Evolutionary conservation across 192 early-diverging fungal species (phyloP).

Genomic region (Phycomyces blakesleeanus): DNA sequence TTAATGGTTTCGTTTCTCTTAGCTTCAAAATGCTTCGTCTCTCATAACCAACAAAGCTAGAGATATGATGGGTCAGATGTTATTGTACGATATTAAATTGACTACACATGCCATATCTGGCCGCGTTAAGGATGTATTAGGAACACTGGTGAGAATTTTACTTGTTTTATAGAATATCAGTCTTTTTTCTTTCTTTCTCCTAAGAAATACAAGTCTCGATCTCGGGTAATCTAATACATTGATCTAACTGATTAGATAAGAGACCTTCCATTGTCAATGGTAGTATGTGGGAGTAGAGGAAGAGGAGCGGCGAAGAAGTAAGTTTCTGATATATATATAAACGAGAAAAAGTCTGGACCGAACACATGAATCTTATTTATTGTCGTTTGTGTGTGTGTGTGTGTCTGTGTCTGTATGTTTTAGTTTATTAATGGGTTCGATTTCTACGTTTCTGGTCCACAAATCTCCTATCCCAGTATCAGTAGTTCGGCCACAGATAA

Average conservation of each 20-base stretch:
- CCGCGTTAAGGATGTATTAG: slow-evolving; percentile 29
- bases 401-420: too few relatives aligned
- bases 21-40: slow-evolving; percentile 31
- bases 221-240: background rate
- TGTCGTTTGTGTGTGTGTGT: background rate
- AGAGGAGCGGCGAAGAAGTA: slow-evolving; percentile 47
- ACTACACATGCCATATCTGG: slow-evolving; percentile 26
- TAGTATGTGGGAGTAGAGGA: slow-evolving; percentile 47
- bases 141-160: slow-evolving; percentile 21
- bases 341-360: too few relatives aligned
- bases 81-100: slow-evolving; percentile 31
- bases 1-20: background rate
- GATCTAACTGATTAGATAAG: slow-evolving; percentile 38
- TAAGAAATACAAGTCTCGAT: too few relatives aligned
- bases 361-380: too few relatives aligned
- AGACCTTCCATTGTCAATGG: slow-evolving; percentile 44
- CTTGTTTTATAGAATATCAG: too few relatives aligned
- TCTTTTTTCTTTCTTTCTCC: too few relatives aligned
- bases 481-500: slow-evolving; percentile 44
- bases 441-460: slow-evolving; percentile 51
- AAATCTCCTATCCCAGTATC: slow-evolving; percentile 50
- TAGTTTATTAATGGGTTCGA: slow-evolving; percentile 49
- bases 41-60: slow-evolving; percentile 17
- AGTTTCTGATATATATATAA: too few relatives aligned
- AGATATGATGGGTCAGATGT: slow-evolving; percentile 26